Base-by-base conservation (phyloP, 352 stramenopile species). In the Sclerospora graminicola region DNA sequence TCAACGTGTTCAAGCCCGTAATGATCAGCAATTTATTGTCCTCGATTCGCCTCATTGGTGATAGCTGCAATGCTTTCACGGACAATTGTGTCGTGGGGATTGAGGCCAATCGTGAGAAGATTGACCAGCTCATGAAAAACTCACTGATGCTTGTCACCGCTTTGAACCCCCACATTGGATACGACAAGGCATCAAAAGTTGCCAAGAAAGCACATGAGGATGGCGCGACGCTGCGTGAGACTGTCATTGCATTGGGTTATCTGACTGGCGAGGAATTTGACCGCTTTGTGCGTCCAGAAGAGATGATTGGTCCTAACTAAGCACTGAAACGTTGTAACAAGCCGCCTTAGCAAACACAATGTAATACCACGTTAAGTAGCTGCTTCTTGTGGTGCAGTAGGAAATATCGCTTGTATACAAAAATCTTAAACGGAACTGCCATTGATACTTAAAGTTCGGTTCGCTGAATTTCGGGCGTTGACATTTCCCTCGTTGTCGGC, bases 1-100 rank as follows among this genome's bases (percentile, higher is more conserved):
- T 98, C 15, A 98, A 98, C 61, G 92, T 98, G 24, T 98, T 98
- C 71, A 98, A 98, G 66, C 94, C 94, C 11, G 81, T 98, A 33
- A 98, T 98, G 87, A 88, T 89, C 40, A 77, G 73, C 33, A 97
- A 96, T 51, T 48, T 86, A 32, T 57, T 89, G 39, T 81, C 62
- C 23, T 86, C 71, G 6, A 76, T 88, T 39, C 66, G 71, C 24
- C 59, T 98, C 16, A 69, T 98, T 44, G 92, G 88, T 20, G 88
- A 98, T 67, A 81, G 81, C 23, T 67, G 65, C 39, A 54, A 57
- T 20, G 83, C 66, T 40, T 98, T 98, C 65, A 84, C 90, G n/a
- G 64, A 93, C 50, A 89, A 90, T 35, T 98, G 94, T 62, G 77
- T 98, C 5, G 74, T 81, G 10, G 92, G 91, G 26, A 96, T 98